phyloP scores from a whole-genome alignment of 2,329 filamentous ascomycete genomes.

The Fragosphaeria purpurea region DNA sequence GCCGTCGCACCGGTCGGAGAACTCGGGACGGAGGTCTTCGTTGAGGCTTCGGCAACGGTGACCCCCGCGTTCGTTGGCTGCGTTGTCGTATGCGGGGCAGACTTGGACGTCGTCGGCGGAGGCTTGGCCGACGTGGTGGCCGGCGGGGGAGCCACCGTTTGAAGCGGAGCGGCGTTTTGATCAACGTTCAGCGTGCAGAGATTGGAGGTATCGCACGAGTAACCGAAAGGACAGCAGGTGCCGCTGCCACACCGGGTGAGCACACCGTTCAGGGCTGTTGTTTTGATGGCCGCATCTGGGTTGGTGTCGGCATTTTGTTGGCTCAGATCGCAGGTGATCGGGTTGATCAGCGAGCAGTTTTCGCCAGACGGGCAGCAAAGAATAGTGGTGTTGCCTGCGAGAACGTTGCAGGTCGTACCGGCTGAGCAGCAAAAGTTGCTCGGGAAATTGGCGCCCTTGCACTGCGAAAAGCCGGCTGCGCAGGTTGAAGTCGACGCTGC shows the following conservation, averaged over 20 bases:
- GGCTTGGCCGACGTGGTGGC: conserved; percentile 15
- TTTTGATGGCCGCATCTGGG: conserved; percentile 54
- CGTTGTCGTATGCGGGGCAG: conserved; percentile 9
- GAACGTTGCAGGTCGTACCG: conserved; percentile 43
- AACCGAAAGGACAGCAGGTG: conserved; percentile 66
- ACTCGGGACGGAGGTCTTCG: conserved; percentile 14
- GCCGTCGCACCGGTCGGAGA: conserved; percentile 12
- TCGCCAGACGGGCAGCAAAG: conserved; percentile 57
- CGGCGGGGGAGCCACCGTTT: conserved; percentile 4
- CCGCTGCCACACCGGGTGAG: conserved; percentile 46
- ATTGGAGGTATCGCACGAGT: conserved; percentile 43
- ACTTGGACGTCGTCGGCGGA: conserved; percentile 12
- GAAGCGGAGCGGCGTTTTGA: conserved; percentile 28
- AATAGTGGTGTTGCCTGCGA: conserved; percentile 56
- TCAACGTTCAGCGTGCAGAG: conserved; percentile 44
- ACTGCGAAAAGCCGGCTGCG: conserved; percentile 36
- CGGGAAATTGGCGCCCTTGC: conserved; percentile 43
- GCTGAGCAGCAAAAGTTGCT: conserved; percentile 56
- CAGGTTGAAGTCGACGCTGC: conserved; percentile 1
- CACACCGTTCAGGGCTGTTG: conserved; percentile 46
- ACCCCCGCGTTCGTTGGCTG: not conserved
- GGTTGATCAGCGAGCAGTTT: conserved; percentile 50
- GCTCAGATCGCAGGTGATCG: conserved; percentile 54
- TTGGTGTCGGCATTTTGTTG: conserved; percentile 51
- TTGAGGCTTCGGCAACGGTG: not conserved